Percentiles rank a stretch among this genome's conserved stretches.
Evolutionary conservation across 148 eudicot species (phyloP).

Genomic region (Nyssa sinensis): DNA sequence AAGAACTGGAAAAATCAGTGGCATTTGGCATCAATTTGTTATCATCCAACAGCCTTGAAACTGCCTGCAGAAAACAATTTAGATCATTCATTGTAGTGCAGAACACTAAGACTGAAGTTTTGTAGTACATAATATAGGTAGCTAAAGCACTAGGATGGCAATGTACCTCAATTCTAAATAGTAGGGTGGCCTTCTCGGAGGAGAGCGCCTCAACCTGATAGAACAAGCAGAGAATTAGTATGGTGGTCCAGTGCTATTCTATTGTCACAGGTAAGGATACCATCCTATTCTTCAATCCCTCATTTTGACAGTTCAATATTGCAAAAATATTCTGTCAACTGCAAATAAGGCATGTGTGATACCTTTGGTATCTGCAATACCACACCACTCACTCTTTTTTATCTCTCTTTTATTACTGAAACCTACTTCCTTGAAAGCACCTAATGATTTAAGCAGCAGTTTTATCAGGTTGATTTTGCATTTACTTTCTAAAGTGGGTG

Average conservation of each 20-base stretch:
- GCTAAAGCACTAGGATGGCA: slow-evolving; percentile 1
- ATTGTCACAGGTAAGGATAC: too few species aligned
- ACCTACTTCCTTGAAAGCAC: too few species aligned
- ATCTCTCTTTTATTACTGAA: too few species aligned
- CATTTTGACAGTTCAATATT: too few species aligned
- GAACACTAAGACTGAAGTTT: not conserved
- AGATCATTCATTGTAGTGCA: not conserved
- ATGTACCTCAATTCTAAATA: slow-evolving; percentile 80
- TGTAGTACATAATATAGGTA: not conserved
- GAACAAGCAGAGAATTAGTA: slow-evolving; percentile 21
- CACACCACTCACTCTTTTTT: too few species aligned
- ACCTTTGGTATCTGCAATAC: not conserved
- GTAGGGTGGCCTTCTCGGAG: slow-evolving; percentile 84
- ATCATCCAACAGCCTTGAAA: slow-evolving; percentile 74
- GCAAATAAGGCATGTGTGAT: too few species aligned
- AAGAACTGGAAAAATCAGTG: slow-evolving; percentile 36
- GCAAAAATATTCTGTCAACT: not conserved
- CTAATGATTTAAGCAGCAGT: too few species aligned
- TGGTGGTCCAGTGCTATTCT: not conserved
- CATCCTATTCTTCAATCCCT: too few species aligned
- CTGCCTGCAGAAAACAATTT: slow-evolving; percentile 45
- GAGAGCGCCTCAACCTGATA: slow-evolving; percentile 92
- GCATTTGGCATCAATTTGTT: too few species aligned
- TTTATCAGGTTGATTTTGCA: too few species aligned
- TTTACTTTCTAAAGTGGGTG: too few species aligned